phyloP scores from a whole-genome alignment of 2,329 filamentous ascomycete species.

The Claviceps monticola region DNA sequence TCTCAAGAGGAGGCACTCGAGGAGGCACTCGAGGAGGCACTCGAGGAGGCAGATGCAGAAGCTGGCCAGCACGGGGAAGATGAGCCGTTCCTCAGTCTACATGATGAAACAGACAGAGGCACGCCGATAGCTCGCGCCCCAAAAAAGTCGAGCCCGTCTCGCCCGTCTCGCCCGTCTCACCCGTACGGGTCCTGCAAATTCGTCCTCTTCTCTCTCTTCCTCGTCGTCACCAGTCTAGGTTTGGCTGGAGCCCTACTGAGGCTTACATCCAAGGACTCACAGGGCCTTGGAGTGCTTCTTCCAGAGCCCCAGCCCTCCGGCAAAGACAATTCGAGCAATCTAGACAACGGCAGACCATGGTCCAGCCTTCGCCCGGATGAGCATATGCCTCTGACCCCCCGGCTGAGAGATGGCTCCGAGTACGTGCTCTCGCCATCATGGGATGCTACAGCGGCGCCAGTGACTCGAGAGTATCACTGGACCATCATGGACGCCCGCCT shows the following conservation, averaged over 20 bases:
- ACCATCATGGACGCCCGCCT: slow-evolving; percentile 41
- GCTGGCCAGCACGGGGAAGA: too few species aligned
- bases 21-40: too few species aligned
- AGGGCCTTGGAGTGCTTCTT: not conserved
- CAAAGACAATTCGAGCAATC: not conserved
- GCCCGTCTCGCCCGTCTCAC: not conserved
- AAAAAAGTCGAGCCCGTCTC: not conserved
- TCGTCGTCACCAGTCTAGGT: slow-evolving; percentile 11
- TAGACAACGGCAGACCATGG: not conserved
- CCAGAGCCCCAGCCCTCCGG: not conserved
- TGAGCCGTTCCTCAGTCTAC: too few species aligned
- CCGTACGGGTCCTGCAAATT: slow-evolving; percentile 6
- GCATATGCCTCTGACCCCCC: slow-evolving; percentile 10
- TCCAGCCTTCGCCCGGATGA: slow-evolving; percentile 13
- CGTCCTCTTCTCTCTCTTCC: slow-evolving; percentile 10
- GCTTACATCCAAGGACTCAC: slow-evolving; percentile 4
- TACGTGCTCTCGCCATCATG: slow-evolving; percentile 45
- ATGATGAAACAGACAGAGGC: not conserved
- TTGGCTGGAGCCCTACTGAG: slow-evolving; percentile 12
- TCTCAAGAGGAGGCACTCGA: too few species aligned
- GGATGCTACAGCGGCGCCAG: slow-evolving; percentile 35
- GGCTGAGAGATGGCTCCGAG: slow-evolving; percentile 25
- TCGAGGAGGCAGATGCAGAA: too few species aligned
- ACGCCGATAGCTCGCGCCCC: not conserved
- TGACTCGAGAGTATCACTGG: slow-evolving; percentile 46